These are phyloP conservation scores for Fraxinus floribunda DNA, from an alignment of 305 asterid species.

Conservation along the genomic window DNA sequence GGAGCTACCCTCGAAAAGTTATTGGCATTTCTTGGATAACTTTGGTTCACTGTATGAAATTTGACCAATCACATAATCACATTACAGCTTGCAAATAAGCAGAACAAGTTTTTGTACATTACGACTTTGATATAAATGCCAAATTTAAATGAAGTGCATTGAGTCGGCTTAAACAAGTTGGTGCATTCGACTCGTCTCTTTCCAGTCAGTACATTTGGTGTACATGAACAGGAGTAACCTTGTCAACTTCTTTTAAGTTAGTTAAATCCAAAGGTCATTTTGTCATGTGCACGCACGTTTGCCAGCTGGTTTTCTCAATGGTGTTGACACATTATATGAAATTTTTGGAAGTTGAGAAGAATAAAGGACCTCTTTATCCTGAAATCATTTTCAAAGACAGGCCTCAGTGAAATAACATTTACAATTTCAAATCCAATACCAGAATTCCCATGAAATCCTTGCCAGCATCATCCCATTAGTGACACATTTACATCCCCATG, in stretches of 20 bases:
- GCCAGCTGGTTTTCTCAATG: neutral
- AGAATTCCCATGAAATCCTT: neutral
- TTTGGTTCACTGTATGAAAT: slow-evolving; percentile 1
- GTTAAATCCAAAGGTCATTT: neutral
- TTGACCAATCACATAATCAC: neutral
- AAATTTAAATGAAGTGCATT: neutral
- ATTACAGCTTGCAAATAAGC: neutral
- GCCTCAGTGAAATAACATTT: neutral
- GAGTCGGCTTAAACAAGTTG: neutral
- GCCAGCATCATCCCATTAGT: too few species aligned
- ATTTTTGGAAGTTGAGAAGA: neutral
- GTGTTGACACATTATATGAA: neutral
- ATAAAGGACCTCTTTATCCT: neutral
- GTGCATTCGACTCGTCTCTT: neutral
- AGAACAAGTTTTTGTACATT: neutral
- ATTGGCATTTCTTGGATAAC: neutral
- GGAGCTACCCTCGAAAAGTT: neutral
- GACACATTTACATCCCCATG: too few species aligned
- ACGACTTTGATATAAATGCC: neutral
- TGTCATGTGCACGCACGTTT: neutral
- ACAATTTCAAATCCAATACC: neutral
- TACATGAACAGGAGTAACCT: neutral
- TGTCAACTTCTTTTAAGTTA: neutral
- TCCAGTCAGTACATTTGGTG: neutral
- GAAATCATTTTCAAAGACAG: neutral